These are phyloP conservation scores for Erodium trifolium DNA, from an alignment of 441 rosid species.

Conservation along the genomic window DNA sequence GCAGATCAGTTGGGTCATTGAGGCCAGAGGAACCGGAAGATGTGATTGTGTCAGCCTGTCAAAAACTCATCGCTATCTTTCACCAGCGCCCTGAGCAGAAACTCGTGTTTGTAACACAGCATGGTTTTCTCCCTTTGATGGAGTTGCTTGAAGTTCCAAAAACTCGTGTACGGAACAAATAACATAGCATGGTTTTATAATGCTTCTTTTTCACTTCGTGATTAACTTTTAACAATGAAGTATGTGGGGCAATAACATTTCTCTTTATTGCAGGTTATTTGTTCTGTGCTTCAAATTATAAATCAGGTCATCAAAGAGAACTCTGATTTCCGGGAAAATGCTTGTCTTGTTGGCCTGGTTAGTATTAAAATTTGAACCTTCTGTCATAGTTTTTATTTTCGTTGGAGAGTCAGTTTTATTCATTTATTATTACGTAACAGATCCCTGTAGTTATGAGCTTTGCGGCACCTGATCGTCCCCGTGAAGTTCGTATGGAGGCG, in stretches of 20 bases:
- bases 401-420: constrained; percentile 20
- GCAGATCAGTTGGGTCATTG: constrained; percentile 70
- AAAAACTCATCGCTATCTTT: constrained; percentile 71
- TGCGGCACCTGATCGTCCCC: constrained; percentile 70
- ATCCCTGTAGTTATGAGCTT: constrained; percentile 76
- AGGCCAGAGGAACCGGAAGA: constrained; percentile 84
- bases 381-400: constrained; percentile 3
- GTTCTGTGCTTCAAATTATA: constrained; percentile 81
- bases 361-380: constrained; percentile 23
- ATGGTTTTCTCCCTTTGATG: constrained; percentile 81
- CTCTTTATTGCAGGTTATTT: constrained; percentile 54
- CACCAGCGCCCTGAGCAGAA: constrained; percentile 91
- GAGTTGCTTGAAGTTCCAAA: constrained; percentile 88
- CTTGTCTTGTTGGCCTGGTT: constrained; percentile 94
- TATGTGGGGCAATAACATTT: constrained; percentile 15
- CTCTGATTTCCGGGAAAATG: constrained; percentile 88
- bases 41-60: constrained; percentile 72
- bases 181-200: neutral
- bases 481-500: constrained; percentile 92
- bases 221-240: constrained; percentile 17
- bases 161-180: constrained; percentile 46
- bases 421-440: constrained; percentile 35
- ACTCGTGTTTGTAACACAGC: constrained; percentile 71
- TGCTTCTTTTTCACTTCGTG: constrained; percentile 15
- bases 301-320: constrained; percentile 81